Base-by-base conservation (phyloP, 306 rosid genomes). In the Glycine tomentella region DNA sequence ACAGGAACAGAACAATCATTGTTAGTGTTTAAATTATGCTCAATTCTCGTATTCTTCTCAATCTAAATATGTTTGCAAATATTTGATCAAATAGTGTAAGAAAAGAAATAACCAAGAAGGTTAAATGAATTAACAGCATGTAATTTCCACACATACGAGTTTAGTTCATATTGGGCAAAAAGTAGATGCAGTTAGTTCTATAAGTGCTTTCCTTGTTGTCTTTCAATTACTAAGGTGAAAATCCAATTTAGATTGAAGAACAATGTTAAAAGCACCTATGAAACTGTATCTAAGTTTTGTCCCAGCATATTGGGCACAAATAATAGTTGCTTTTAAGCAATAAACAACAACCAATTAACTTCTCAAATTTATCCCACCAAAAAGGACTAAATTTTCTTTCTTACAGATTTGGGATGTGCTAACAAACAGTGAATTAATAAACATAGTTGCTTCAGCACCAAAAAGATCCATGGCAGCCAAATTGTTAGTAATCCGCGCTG, bases 351-450 rank as follows among this genome's bases (percentile, higher is more conserved):
- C 4, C 14, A 31, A 31, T 31, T 59, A 59, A 10, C 16, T 31
- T 62, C 45, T 4, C 17, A 14, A 64, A 64, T 64, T 36, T 3
- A 36, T 64, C 48, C 10, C 16, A n/a, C 10, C 6, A 38, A 14
- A 76, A 38, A 11, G 3, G 25, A 56, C 44, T 10, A 72, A 71
- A 7, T 1, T 50, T 40, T 44, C 5, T 68, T 2, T 63, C 17
- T 8, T 8, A n/a, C 90, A 95, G 99, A 17, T 95, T 51, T 93
- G 97, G 99, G 94, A 90, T 85, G 97, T 89, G 51, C 63, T 95
- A 34, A 71, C 97, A 20, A 95, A 95, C 83, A 69, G 4, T 8
- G 92, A 93, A 80, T 97, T 90, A 48, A 83, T 95, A 52, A 86
- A 68, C 74, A 85, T 91, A 74, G 95, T 93, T 65, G 90, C 91